Conservation (phyloP, 1,139 yeast genomes). For the Debaryomyces psychrophilus region DNA sequence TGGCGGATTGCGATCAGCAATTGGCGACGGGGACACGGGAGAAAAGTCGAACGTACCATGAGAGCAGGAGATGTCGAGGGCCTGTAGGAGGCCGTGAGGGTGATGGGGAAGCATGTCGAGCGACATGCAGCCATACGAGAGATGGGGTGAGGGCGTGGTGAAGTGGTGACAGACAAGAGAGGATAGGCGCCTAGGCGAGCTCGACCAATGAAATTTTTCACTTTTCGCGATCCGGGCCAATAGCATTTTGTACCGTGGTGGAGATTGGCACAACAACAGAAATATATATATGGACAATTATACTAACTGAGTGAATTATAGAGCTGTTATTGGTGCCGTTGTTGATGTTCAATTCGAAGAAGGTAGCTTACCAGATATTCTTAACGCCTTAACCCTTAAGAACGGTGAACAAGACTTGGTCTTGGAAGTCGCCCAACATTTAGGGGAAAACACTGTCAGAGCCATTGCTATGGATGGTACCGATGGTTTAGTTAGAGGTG, state of each 20-base stretch:
- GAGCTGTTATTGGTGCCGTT: slow-evolving; percentile 99
- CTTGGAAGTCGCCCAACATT: slow-evolving; percentile 98
- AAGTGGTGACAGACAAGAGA: background rate
- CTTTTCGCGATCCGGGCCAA: slow-evolving; percentile 20
- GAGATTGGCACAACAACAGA: slow-evolving; percentile 1
- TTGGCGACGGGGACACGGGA: background rate
- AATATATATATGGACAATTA: slow-evolving; percentile 5
- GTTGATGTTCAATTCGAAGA: slow-evolving; percentile 99
- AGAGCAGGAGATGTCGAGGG: background rate
- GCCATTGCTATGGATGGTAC: slow-evolving; percentile 99
- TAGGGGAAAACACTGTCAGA: slow-evolving; percentile 99
- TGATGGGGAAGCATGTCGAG: background rate
- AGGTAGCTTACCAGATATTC: slow-evolving; percentile 95
- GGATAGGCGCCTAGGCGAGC: slow-evolving; percentile 7
- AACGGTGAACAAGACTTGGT: slow-evolving; percentile 72
- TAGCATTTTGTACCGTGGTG: slow-evolving; percentile 10
- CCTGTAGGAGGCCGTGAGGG: background rate
- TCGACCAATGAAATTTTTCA: slow-evolving; percentile 39
- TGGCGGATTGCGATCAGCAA: background rate
- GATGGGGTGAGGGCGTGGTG: background rate
- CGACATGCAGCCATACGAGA: background rate
- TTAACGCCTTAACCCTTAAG: slow-evolving; percentile 91
- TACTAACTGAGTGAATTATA: slow-evolving; percentile 26
- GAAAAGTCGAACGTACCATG: background rate
- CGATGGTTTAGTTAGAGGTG: slow-evolving; percentile 99